Percentiles rank a stretch among this genome's conserved stretches.
Evolutionary conservation across 2,329 filamentous ascomycete species (phyloP).

Genomic region (Bertia moriformis): DNA sequence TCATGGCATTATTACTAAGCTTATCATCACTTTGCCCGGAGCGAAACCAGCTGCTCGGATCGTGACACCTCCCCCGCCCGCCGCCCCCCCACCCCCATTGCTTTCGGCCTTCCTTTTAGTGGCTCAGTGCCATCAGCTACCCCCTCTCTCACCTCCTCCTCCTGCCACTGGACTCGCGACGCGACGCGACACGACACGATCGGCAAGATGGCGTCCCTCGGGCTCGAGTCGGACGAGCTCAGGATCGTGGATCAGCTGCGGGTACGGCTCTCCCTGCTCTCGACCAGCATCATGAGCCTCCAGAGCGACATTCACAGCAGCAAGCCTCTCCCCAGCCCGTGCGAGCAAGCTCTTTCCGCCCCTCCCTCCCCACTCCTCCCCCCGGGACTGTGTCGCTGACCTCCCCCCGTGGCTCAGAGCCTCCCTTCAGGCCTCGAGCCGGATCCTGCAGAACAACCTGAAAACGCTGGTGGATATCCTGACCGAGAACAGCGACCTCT

Average conservation of each 20-base stretch:
- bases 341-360: slow-evolving; percentile 11
- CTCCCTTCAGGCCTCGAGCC: slow-evolving; percentile 57
- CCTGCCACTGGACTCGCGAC: too few relatives aligned
- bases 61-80: too few relatives aligned
- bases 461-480: slow-evolving; percentile 51
- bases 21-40: too few relatives aligned
- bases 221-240: slow-evolving; percentile 40
- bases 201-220: slow-evolving; percentile 32
- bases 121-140: too few relatives aligned
- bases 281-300: slow-evolving; percentile 52
- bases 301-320: slow-evolving; percentile 43
- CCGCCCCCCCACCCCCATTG: too few relatives aligned
- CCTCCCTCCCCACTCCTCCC: neutral
- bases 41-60: too few relatives aligned
- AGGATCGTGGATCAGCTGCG: slow-evolving; percentile 60
- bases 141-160: too few relatives aligned
- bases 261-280: slow-evolving; percentile 52
- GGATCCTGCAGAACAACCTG: slow-evolving; percentile 60
- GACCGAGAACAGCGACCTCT: slow-evolving; percentile 48
- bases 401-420: slow-evolving; percentile 32
- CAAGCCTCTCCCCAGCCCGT: slow-evolving; percentile 57
- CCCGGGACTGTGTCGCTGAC: neutral
- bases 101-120: too few relatives aligned
- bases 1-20: too few relatives aligned
- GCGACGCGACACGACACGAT: too few relatives aligned